Evolutionary conservation across 2,329 filamentous ascomycete species (phyloP).

Genomic region (Myriangium duriaei): DNA sequence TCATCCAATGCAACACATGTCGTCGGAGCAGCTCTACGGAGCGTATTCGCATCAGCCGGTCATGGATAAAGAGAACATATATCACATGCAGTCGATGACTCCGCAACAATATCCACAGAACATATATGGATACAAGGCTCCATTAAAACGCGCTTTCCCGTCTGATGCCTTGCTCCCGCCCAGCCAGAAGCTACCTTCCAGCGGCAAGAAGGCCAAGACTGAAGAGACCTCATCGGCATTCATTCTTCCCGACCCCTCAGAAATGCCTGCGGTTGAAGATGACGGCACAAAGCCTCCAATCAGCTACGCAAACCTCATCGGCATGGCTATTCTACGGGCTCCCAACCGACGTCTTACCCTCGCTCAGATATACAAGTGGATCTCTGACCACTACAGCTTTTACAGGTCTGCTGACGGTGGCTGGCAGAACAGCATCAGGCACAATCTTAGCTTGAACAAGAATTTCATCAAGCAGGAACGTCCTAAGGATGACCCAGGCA

Average conservation of each 20-base stretch:
- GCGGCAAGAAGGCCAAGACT: conserved; percentile 53
- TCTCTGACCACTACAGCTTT: conserved; percentile 85
- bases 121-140: conserved; percentile 32
- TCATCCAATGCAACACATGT: conserved; percentile 35
- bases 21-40: conserved; percentile 42
- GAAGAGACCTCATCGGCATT: conserved; percentile 36
- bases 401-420: conserved; percentile 76
- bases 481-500: conserved; percentile 92
- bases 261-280: conserved; percentile 72
- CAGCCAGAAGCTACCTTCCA: conserved; percentile 19
- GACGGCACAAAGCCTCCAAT: conserved; percentile 81
- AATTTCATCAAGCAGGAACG: conserved; percentile 91
- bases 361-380: conserved; percentile 98
- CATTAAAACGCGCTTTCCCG: conserved; percentile 38
- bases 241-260: conserved; percentile 55
- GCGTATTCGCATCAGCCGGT: conserved; percentile 35
- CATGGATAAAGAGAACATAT: conserved; percentile 39
- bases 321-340: conserved; percentile 88
- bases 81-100: conserved; percentile 25
- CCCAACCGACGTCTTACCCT: conserved; percentile 74
- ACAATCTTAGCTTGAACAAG: conserved; percentile 95
- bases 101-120: conserved; percentile 23
- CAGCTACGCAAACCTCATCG: conserved; percentile 90
- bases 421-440: conserved; percentile 98
- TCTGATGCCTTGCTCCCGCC: conserved; percentile 7